Conservation (phyloP, 2,329 filamentous ascomycete genomes). For the Neonectria hederae region DNA sequence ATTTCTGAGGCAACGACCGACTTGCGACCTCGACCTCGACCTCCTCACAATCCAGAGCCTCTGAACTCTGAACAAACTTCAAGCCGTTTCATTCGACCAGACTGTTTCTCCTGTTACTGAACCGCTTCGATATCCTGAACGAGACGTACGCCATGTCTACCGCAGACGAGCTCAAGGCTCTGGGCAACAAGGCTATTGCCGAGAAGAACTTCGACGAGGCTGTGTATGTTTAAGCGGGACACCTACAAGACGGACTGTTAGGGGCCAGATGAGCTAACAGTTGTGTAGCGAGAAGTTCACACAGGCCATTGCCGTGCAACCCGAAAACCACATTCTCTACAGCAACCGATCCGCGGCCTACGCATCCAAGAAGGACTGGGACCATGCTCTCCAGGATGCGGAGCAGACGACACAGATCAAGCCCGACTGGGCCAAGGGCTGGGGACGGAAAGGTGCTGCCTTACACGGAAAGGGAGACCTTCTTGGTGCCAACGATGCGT, state of each 20-base stretch:
- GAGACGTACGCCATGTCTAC: constrained; percentile 58
- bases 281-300: constrained; percentile 85
- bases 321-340: constrained; percentile 94
- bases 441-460: constrained; percentile 91
- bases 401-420: constrained; percentile 94
- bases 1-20: constrained; percentile 35
- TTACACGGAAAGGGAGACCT: constrained; percentile 89
- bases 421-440: constrained; percentile 98
- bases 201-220: constrained; percentile 97
- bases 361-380: constrained; percentile 89
- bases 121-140: constrained; percentile 6
- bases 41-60: constrained; percentile 25
- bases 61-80: constrained; percentile 25
- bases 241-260: background rate
- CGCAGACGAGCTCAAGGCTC: constrained; percentile 87
- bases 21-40: too few species aligned
- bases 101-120: constrained; percentile 15
- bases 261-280: constrained; percentile 27
- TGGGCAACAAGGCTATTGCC: constrained; percentile 98
- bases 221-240: constrained; percentile 71
- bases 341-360: constrained; percentile 92
- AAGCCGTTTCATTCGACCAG: constrained; percentile 15
- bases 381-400: constrained; percentile 86
- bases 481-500: constrained; percentile 85
- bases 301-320: constrained; percentile 88